Evolutionary conservation across 345 rosid genomes (phyloP), one percentile per base, ranked within the genome.

Genomic region (Trapa incisa): DNA sequence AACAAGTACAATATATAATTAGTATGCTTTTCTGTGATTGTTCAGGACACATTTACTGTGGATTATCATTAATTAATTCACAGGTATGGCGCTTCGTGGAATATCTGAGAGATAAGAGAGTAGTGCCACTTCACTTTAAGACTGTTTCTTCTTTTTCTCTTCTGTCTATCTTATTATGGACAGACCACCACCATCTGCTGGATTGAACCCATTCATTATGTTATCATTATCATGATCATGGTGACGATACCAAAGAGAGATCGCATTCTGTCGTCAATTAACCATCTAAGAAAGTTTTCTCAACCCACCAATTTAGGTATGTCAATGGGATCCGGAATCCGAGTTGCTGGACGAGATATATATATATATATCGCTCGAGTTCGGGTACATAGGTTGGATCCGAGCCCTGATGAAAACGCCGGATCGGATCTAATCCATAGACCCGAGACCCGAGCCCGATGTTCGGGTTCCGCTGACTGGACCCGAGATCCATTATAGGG

Each of bases 1-100:
- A 38, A n/a, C n/a, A n/a, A n/a, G n/a, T n/a, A 58, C 63, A n/a
- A 58, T 32, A 58, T 58, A 58, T 58, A 58, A 2, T n/a, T 58
- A 10, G 1, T 58, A 32, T 58, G 37, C 5, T n/a, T 35, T 1
- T 0, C 37, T 58, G 37, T 58, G 63, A 32, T 58, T 58, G 13
- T 35, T 58, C 35, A 32, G 35, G 8, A 3, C 38, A 10, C 35
- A 16, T 58, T 57, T 57, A 33, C 13, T 57, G 36, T 57, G 58
- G 60, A 54, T 54, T 54, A 54, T n/a, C 17, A 22, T 54, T 54
- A 22, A 16, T 54, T n/a, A 2, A 5, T n/a, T n/a, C 22, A 1
- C 32, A 22, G 1, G 63, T 9, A 4, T 58, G 38, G 8, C 35
- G 38, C 37, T 5, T 32, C 35, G 12, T 12, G 22, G 36, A 58